Base-by-base conservation (phyloP, 257 asterid genomes). In the Ophiorrhiza pumila region DNA sequence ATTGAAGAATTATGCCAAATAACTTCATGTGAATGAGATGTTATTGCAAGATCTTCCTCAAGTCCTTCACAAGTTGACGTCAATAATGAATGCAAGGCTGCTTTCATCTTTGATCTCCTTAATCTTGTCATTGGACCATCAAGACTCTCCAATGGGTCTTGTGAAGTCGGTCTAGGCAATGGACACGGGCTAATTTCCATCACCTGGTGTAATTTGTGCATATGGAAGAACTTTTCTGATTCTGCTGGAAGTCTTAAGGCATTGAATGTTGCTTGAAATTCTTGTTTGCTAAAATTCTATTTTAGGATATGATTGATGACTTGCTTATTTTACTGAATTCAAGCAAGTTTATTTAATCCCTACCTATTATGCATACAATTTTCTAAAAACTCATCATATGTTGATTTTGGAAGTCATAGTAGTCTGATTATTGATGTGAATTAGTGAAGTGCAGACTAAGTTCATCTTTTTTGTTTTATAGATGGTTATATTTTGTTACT, bases 161-260 rank as follows among this genome's bases (percentile, higher is more conserved):
- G n/a, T n/a, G n/a, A n/a, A n/a, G n/a, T n/a, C n/a, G n/a, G n/a
- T n/a, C n/a, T n/a, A n/a, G n/a, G n/a, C n/a, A n/a, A n/a, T n/a
- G n/a, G n/a, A n/a, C n/a, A n/a, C n/a, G n/a, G n/a, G n/a, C n/a
- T n/a, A n/a, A n/a, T n/a, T n/a, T n/a, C n/a, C 52, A 71, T 61
- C 55, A 52, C 69, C 67, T 17, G 27, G 60, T 64, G 56, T 32
- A 27, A n/a, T 55, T 67, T 47, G 20, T 57, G 43, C 60, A 31
- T 29, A n/a, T 34, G 25, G 43, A 31, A 29, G 18, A 25, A n/a
- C 17, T 10, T 6, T 69, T 49, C 7, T 50, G 1, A 25, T 45
- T 34, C 25, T 20, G 18, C 29, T 37, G 12, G 46, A 12, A 53
- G 66, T 60, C 15, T 34, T 45, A 69, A 10, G 47, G 8, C 17